Evolutionary conservation across 139 green algal species (phyloP).

Genomic region (Mesostigma viride): DNA sequence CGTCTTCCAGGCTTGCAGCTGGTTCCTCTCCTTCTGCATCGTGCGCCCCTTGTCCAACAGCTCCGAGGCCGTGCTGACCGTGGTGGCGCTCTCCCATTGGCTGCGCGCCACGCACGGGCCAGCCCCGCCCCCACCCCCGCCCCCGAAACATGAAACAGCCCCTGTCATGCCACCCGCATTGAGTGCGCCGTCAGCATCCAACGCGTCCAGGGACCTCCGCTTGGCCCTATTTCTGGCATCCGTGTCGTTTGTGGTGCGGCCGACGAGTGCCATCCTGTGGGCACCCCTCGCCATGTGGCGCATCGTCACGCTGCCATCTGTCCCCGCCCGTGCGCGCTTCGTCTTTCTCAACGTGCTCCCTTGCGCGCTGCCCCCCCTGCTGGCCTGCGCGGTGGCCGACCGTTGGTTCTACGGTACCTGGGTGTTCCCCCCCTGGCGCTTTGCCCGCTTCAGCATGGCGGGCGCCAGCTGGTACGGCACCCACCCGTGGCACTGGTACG

Average conservation of each 20-base stretch:
- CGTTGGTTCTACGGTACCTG: slow-evolving; percentile 20
- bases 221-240: slow-evolving; percentile 22
- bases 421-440: slow-evolving; percentile 32
- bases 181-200: background rate
- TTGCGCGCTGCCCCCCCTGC: background rate
- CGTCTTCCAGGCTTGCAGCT: slow-evolving; percentile 21
- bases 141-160: background rate
- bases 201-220: background rate
- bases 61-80: slow-evolving; percentile 37
- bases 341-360: background rate
- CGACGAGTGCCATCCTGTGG: slow-evolving; percentile 26
- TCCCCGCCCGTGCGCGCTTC: background rate
- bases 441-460: slow-evolving; percentile 55
- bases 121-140: background rate
- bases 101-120: background rate
- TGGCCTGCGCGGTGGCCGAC: slow-evolving; percentile 4
- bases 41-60: slow-evolving; percentile 52
- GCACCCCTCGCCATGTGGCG: background rate
- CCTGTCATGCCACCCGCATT: background rate
- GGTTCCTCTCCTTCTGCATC: slow-evolving; percentile 61
- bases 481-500: slow-evolving; percentile 61
- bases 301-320: background rate
- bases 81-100: slow-evolving; percentile 36
- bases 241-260: slow-evolving; percentile 26
- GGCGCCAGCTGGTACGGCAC: slow-evolving; percentile 43